Evolutionary conservation across 78 protist species (phyloP).

Genomic region (Protostelium mycophagum): DNA sequence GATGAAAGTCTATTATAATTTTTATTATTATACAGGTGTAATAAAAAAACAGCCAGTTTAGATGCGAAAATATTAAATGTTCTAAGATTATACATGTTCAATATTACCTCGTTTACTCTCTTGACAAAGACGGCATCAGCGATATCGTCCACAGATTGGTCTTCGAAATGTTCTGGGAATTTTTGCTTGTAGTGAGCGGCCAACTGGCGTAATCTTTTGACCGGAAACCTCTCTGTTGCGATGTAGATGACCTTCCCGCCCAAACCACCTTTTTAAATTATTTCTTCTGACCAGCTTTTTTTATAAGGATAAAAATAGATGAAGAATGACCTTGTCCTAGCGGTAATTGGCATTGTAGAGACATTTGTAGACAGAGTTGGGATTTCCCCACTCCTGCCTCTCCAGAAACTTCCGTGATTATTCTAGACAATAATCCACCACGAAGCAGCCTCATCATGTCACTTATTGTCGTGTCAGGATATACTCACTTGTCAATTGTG

Average conservation of each 20-base stretch:
- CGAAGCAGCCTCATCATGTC: not conserved
- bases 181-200: not conserved
- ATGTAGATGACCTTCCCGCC: conserved; percentile 37
- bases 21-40: too few relatives aligned
- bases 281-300: too few relatives aligned
- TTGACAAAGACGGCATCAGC: not conserved
- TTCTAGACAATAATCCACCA: conserved; percentile 39
- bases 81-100: too few relatives aligned
- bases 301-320: too few relatives aligned
- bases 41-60: too few relatives aligned
- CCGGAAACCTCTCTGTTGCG: conserved; percentile 10
- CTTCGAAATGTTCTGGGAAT: not conserved
- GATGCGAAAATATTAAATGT: too few relatives aligned
- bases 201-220: conserved; percentile 12
- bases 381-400: conserved; percentile 52
- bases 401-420: conserved; percentile 50
- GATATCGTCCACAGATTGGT: not conserved
- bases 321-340: conserved; percentile 3
- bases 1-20: not conserved
- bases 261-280: conserved; percentile 40
- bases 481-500: not conserved
- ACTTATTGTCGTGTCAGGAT: not conserved
- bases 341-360: conserved; percentile 30
- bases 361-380: conserved; percentile 22
- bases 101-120: not conserved